Evolutionary conservation across 78 protist species (phyloP).

Genomic region (Anaeramoeba ignava): DNA sequence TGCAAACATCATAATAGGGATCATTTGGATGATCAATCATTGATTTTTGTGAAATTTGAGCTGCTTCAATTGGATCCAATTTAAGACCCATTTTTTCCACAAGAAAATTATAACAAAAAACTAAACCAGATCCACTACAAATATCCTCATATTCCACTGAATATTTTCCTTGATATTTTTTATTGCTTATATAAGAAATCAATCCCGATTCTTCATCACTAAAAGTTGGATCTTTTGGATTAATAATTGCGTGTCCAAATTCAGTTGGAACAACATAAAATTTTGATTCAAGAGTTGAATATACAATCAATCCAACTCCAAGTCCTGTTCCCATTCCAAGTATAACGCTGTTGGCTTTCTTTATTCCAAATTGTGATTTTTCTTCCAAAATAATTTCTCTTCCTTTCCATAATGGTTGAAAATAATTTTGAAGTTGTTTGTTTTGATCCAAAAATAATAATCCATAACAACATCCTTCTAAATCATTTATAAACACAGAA

Average conservation of each 20-base stretch:
- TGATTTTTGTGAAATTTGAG: not conserved
- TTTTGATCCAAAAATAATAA: not conserved
- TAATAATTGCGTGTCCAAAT: not conserved
- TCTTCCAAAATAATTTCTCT: too few species aligned
- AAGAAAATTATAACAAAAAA: not conserved
- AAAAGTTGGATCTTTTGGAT: not conserved
- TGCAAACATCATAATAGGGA: too few species aligned
- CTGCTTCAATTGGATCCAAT: not conserved
- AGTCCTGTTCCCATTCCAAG: conserved; percentile 6
- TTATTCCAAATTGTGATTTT: too few species aligned
- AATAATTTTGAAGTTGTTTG: too few species aligned
- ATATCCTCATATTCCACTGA: conserved; percentile 5
- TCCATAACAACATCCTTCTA: not conserved
- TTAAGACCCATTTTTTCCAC: not conserved
- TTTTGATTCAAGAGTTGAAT: not conserved
- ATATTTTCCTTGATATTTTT: not conserved
- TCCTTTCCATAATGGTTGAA: too few species aligned
- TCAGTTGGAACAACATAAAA: not conserved
- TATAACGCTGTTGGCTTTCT: too few species aligned
- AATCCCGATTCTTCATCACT: not conserved
- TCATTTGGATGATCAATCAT: not conserved
- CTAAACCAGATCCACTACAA: not conserved
- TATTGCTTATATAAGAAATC: not conserved
- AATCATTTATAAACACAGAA: not conserved
- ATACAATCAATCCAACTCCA: not conserved